Conservation (phyloP, 805 yeast genomes). For the Starmerella khaoyaiensis region DNA sequence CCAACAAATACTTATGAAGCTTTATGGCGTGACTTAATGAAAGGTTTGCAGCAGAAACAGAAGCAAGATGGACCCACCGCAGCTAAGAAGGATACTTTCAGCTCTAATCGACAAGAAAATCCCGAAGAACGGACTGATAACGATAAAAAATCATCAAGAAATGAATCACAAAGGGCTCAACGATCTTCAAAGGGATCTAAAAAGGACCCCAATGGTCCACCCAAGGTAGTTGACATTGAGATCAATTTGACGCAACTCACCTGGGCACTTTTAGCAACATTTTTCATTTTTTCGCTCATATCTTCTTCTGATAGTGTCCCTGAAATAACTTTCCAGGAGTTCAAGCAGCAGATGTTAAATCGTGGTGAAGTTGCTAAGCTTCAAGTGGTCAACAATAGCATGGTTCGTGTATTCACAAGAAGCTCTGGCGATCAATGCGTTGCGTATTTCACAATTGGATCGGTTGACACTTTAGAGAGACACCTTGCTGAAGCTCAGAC, state of each 20-base stretch:
- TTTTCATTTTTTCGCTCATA: constrained; percentile 20
- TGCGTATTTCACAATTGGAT: constrained; percentile 74
- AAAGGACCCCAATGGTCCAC: too few species aligned
- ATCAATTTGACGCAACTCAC: constrained; percentile 21
- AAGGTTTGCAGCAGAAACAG: too few species aligned
- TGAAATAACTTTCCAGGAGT: constrained; percentile 61
- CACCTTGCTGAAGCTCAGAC: constrained; percentile 66
- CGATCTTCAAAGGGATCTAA: background rate
- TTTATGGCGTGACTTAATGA: too few species aligned
- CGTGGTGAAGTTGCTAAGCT: constrained; percentile 65
- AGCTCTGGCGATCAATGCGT: constrained; percentile 30
- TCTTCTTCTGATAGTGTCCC: constrained; percentile 19
- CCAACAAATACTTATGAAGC: too few species aligned
- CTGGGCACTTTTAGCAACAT: constrained; percentile 19
- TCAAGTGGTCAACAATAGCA: constrained; percentile 56
- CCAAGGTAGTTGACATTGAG: constrained; percentile 19
- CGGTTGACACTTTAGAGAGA: constrained; percentile 73
- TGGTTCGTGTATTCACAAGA: constrained; percentile 34
- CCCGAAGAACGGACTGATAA: too few species aligned
- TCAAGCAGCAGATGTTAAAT: constrained; percentile 64
- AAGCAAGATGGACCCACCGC: too few species aligned
- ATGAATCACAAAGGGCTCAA: background rate
- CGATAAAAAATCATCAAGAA: too few species aligned
- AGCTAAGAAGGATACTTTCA: too few species aligned
- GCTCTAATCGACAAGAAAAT: too few species aligned